A percentile compares a stretch with the other conserved stretches of the same genome.
phyloP scores from a whole-genome alignment of 2,329 filamentous ascomycete genomes.

The Aspergillus hiratsukae region DNA sequence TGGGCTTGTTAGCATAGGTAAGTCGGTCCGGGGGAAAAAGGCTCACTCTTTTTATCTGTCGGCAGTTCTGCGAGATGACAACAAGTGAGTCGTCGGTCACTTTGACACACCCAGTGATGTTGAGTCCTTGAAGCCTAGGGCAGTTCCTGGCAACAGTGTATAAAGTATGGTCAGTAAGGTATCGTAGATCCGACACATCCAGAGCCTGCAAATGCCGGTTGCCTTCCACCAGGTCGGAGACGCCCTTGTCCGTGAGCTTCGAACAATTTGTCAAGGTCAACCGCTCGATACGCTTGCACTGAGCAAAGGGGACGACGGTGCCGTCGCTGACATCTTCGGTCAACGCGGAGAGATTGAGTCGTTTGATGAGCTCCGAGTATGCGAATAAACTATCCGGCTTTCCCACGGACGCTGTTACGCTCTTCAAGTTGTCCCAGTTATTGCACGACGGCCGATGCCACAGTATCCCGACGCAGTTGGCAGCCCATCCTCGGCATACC shows the following conservation, averaged over 20 bases:
- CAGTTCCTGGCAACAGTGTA: slow-evolving; percentile 75
- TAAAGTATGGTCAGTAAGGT: slow-evolving; percentile 79
- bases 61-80: slow-evolving; percentile 73
- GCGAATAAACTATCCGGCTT: slow-evolving; percentile 73
- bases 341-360: slow-evolving; percentile 81
- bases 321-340: slow-evolving; percentile 78
- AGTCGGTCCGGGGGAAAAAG: too few relatives aligned
- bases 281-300: slow-evolving; percentile 87
- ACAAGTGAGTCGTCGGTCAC: slow-evolving; percentile 85
- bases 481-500: slow-evolving; percentile 89
- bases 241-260: slow-evolving; percentile 75
- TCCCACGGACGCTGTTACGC: slow-evolving; percentile 73
- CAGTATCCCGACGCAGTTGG: slow-evolving; percentile 84
- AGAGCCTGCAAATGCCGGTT: slow-evolving; percentile 80
- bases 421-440: slow-evolving; percentile 74
- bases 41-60: slow-evolving; percentile 81
- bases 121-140: slow-evolving; percentile 80
- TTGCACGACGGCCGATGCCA: slow-evolving; percentile 94
- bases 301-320: slow-evolving; percentile 72
- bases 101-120: slow-evolving; percentile 79
- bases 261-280: slow-evolving; percentile 88
- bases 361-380: slow-evolving; percentile 85
- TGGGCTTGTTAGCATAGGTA: slow-evolving; percentile 36
- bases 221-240: slow-evolving; percentile 72
- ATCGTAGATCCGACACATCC: slow-evolving; percentile 76